Base-by-base conservation (phyloP, 805 yeast genomes). In the Clavispora carvajalis region DNA sequence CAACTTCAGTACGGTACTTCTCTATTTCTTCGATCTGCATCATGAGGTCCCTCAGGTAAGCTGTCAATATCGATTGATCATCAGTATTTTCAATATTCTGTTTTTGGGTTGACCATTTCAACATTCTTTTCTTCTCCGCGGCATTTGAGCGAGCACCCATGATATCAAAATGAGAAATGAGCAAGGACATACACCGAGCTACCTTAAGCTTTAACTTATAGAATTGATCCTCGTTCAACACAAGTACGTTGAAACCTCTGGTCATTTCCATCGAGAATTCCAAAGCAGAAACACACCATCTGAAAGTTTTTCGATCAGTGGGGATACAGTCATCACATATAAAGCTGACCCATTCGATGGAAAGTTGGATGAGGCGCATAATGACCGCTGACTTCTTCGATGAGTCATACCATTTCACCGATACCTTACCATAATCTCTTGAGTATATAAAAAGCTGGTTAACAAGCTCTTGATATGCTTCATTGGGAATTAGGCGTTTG, bases 211-310 rank as follows among this genome's bases (percentile, higher is more conserved):
- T 81, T 48, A 93, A 66, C 28, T 72, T 63, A 42, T 74, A 65
- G 56, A 90, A 93, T 53, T 87, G 89, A 19, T 78, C 85, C 47
- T 86, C 85, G 42, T 77, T 80, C 41, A 93, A 68, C 0, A 90
- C 84, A 38, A 91, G 65, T 30, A 93, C 89, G 55, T 91, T 90
- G 57, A 85, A 85, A 1, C 96, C 96, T 38, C 83, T 74, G 0
- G 96, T 89, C 77, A 91, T 82, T 50, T 84, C 88, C 95, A 89
- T 88, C 0, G 96, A 95, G 71, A 88, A 91, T 56, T 93, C 99
- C 51, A 93, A 71, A 0, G 99, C 98, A 11, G 86, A 73, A 18
- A 93, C 98, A 61, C 96, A 88, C 96, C 97, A 93, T 52, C 95
- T 72, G 57, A 93, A 93, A 0, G 98, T 91, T 52, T 81, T 85